phyloP scores from a whole-genome alignment of 768 basidiomycete genomes.

The Leccinum truebloodii region DNA sequence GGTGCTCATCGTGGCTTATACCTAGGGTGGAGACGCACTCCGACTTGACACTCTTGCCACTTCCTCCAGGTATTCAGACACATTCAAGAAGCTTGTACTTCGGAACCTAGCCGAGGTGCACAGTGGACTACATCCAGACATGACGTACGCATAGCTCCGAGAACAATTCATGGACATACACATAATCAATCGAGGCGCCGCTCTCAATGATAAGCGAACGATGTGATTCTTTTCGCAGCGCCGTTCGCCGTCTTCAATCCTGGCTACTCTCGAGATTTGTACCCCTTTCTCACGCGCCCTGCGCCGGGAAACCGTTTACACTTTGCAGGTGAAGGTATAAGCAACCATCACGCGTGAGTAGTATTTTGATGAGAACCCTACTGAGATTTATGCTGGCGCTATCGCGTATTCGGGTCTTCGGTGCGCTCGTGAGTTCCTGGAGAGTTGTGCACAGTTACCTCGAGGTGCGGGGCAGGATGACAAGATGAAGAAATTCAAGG shows the following conservation, averaged over 20 bases:
- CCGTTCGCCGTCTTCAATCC: slow-evolving; percentile 41
- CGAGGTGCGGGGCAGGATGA: slow-evolving; percentile 9
- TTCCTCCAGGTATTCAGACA: neutral
- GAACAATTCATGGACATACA: slow-evolving; percentile 16
- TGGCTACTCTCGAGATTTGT: slow-evolving; percentile 36
- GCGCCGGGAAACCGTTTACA: slow-evolving; percentile 19
- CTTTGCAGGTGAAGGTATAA: slow-evolving; percentile 25
- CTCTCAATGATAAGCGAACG: neutral
- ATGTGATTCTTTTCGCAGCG: slow-evolving; percentile 22
- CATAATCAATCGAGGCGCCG: slow-evolving; percentile 23
- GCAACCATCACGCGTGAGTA: slow-evolving; percentile 38
- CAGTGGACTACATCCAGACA: neutral
- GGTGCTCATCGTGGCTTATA: slow-evolving; percentile 11
- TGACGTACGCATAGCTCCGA: slow-evolving; percentile 6
- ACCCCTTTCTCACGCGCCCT: slow-evolving; percentile 30
- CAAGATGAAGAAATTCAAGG: slow-evolving; percentile 21
- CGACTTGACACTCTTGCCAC: slow-evolving; percentile 1
- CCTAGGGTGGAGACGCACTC: neutral
- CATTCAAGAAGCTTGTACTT: slow-evolving; percentile 7
- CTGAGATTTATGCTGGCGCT: neutral
- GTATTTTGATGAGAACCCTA: neutral
- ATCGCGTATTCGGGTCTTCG: slow-evolving; percentile 36
- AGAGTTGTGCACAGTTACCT: slow-evolving; percentile 33
- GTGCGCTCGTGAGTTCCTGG: slow-evolving; percentile 40
- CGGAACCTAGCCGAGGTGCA: neutral